Percentiles rank a stretch among this genome's conserved stretches.
These are phyloP conservation scores for Gossypium sturtianum DNA, from an alignment of 345 rosid genomes.

Conservation along the genomic window DNA sequence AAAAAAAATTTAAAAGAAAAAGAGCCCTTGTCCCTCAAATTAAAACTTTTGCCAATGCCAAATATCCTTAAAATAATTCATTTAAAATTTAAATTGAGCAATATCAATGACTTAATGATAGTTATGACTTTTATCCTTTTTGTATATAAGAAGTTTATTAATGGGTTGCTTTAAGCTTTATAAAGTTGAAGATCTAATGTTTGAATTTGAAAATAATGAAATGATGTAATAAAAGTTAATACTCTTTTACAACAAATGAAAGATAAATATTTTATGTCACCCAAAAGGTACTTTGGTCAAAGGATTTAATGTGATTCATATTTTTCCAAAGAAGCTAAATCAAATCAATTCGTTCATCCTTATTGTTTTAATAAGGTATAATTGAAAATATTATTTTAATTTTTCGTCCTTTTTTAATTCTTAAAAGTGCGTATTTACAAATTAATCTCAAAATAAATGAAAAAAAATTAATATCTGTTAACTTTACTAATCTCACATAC, in stretches of 20 bases:
- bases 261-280: not conserved
- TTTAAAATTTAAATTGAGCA: too few relatives aligned
- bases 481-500: too few relatives aligned
- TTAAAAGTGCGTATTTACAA: too few relatives aligned
- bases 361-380: not conserved
- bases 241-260: not conserved
- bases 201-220: not conserved
- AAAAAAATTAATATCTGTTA: too few relatives aligned
- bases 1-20: too few relatives aligned
- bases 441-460: too few relatives aligned
- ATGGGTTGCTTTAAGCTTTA: not conserved
- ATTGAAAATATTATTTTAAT: too few relatives aligned
- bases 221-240: not conserved
- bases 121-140: not conserved
- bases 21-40: too few relatives aligned
- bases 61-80: too few relatives aligned
- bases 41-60: too few relatives aligned
- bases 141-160: not conserved
- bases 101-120: too few relatives aligned
- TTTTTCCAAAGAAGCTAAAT: not conserved
- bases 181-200: not conserved
- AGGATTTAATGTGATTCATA: too few relatives aligned
- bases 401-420: rapidly evolving
- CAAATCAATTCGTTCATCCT: not conserved
- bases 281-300: not conserved